A percentile compares a stretch with the other conserved stretches of the same genome.
Conservation (phyloP, 192 early-diverging fungal genomes). For the Jimgerdemannia flammicorona region DNA sequence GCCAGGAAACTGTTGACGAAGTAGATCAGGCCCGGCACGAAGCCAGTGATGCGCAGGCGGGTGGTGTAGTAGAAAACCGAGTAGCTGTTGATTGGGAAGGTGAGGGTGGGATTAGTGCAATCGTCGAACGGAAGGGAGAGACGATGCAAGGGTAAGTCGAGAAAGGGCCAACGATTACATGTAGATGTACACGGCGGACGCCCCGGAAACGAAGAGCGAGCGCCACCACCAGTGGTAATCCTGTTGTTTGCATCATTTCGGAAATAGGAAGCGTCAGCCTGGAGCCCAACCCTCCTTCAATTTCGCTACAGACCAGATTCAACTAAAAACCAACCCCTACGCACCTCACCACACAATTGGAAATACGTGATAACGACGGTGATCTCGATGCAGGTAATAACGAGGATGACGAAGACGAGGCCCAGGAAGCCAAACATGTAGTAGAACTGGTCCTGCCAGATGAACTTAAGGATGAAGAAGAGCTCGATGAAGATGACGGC, state of each 20-base stretch:
- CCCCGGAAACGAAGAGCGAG: constrained; percentile 73
- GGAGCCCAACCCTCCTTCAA: background rate
- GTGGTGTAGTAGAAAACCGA: background rate
- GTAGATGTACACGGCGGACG: constrained; percentile 46
- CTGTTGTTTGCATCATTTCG: constrained; percentile 14
- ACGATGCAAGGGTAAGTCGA: background rate
- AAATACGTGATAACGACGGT: constrained; percentile 69
- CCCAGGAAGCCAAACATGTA: constrained; percentile 60
- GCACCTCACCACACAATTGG: constrained; percentile 53
- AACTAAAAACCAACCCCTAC: background rate
- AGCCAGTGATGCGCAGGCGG: background rate
- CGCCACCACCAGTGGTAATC: constrained; percentile 95
- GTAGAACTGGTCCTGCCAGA: constrained; percentile 67
- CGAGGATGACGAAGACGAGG: constrained; percentile 55
- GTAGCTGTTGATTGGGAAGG: no score
- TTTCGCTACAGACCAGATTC: no score
- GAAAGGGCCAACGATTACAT: background rate
- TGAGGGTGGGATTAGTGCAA: no score
- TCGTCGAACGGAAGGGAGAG: background rate
- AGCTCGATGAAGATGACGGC: constrained; percentile 71
- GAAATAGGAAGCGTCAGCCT: constrained; percentile 14
- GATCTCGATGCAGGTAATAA: constrained; percentile 54
- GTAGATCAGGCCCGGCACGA: constrained; percentile 61
- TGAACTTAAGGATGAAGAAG: constrained; percentile 65
- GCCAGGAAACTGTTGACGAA: constrained; percentile 69